A percentile compares a stretch with the other conserved stretches of the same genome.
Conservation (phyloP, 2,329 filamentous ascomycete genomes). For the Neofusicoccum laricinum region DNA sequence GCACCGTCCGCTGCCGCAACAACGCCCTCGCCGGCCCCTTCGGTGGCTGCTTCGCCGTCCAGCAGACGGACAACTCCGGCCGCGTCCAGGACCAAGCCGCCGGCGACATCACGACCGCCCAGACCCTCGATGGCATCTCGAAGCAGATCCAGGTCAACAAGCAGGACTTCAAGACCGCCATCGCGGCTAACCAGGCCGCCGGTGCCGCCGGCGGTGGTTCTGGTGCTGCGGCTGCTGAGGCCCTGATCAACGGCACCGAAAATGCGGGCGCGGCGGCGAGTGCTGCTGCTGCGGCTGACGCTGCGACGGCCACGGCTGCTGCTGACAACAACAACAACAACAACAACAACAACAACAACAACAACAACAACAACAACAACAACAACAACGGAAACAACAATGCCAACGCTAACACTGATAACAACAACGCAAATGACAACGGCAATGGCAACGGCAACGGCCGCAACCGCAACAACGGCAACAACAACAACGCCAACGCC, state of each 20-base stretch:
- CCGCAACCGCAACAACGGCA: constrained; percentile 16
- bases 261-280: constrained; percentile 23
- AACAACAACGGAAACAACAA: constrained; percentile 11
- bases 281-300: constrained; percentile 11
- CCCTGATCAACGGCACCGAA: constrained; percentile 37
- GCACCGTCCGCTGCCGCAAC: constrained; percentile 60
- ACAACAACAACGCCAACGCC: constrained; percentile 5
- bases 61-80: constrained; percentile 49
- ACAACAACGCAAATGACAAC: constrained; percentile 15
- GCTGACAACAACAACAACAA: constrained; percentile 17
- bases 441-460: constrained; percentile 1
- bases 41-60: constrained; percentile 57
- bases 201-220: constrained; percentile 34
- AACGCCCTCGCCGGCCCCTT: constrained; percentile 57
- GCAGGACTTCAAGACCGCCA: constrained; percentile 48
- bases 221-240: constrained; percentile 36
- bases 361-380: constrained; percentile 18
- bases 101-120: constrained; percentile 44
- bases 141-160: constrained; percentile 52
- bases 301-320: constrained; percentile 1
- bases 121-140: constrained; percentile 45
- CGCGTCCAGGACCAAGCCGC: constrained; percentile 24
- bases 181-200: constrained; percentile 46
- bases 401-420: constrained; percentile 15
- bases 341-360: constrained; percentile 19